These are phyloP conservation scores for Botrytis pseudocinerea DNA, from an alignment of 2,329 filamentous ascomycete genomes.

Conservation along the genomic window DNA sequence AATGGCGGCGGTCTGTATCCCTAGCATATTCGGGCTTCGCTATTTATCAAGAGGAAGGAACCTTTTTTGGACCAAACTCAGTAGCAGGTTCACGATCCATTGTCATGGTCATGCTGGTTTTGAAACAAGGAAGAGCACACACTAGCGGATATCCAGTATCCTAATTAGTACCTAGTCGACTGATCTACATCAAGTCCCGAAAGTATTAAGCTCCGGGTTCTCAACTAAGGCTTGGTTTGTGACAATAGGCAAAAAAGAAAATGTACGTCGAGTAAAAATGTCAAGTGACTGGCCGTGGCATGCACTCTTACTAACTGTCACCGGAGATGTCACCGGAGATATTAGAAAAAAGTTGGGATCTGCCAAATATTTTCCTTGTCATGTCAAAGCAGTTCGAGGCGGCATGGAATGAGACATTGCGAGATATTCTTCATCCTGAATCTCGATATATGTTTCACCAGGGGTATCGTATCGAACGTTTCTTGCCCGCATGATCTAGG, in stretches of 20 bases:
- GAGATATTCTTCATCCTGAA: neutral
- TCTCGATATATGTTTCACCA: neutral
- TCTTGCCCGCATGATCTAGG: neutral
- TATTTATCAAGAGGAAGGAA: neutral
- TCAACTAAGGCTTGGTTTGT: neutral
- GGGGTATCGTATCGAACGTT: slow-evolving; percentile 1
- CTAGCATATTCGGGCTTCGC: neutral
- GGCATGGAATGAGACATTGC: neutral
- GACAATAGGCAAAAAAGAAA: neutral
- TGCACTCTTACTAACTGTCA: neutral
- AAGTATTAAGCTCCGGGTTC: neutral
- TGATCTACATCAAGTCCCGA: slow-evolving; percentile 4
- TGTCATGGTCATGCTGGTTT: neutral
- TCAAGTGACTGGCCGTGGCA: slow-evolving; percentile 13
- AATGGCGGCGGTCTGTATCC: slow-evolving; percentile 1
- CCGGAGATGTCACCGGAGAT: neutral
- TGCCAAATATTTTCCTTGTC: neutral
- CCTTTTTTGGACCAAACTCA: neutral
- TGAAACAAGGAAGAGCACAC: neutral
- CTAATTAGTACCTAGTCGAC: neutral
- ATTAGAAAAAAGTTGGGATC: neutral
- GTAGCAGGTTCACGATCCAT: neutral
- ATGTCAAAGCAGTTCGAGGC: neutral
- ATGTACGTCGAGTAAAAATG: neutral
- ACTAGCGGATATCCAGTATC: neutral